These are phyloP conservation scores for Ustilago crameri DNA, from an alignment of 1,284 basidiomycete species.

Conservation along the genomic window DNA sequence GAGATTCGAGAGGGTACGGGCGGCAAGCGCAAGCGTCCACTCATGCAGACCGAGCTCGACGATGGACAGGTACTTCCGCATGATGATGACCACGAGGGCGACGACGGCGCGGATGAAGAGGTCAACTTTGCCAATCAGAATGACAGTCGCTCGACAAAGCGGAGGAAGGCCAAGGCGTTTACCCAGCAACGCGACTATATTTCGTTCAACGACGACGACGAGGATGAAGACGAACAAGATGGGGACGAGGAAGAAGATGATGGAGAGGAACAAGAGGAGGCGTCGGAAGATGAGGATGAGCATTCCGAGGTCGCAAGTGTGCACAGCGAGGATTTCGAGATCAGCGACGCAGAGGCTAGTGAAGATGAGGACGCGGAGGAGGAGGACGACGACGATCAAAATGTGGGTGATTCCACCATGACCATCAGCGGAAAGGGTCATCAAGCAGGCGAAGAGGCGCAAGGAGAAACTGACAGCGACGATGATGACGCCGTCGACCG, in stretches of 20 bases:
- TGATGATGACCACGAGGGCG: constrained; percentile 7
- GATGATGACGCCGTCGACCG: constrained; percentile 44
- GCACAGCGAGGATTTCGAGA: constrained; percentile 50
- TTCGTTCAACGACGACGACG: constrained; percentile 53
- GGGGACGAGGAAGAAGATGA: constrained; percentile 13
- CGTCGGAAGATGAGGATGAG: constrained; percentile 16
- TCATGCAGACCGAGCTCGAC: constrained; percentile 34
- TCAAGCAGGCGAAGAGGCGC: not conserved
- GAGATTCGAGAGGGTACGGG: not conserved
- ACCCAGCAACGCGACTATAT: constrained; percentile 61
- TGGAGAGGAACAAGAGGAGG: constrained; percentile 17
- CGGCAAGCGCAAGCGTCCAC: constrained; percentile 31
- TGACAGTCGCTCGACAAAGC: constrained; percentile 12
- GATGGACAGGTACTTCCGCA: constrained; percentile 12
- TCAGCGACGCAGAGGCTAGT: constrained; percentile 15
- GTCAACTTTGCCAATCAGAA: constrained; percentile 10
- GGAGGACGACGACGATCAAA: too few relatives aligned
- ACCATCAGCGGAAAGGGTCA: too few relatives aligned
- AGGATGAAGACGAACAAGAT: constrained; percentile 29
- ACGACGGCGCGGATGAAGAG: constrained; percentile 15
- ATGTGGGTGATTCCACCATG: too few relatives aligned
- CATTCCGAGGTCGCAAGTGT: constrained; percentile 26
- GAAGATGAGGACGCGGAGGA: constrained; percentile 1
- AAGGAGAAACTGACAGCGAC: constrained; percentile 9
- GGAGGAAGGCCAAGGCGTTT: constrained; percentile 46